Base-by-base conservation (phyloP, 1,139 yeast genomes). In the Sugiyamaella grinbergsii region DNA sequence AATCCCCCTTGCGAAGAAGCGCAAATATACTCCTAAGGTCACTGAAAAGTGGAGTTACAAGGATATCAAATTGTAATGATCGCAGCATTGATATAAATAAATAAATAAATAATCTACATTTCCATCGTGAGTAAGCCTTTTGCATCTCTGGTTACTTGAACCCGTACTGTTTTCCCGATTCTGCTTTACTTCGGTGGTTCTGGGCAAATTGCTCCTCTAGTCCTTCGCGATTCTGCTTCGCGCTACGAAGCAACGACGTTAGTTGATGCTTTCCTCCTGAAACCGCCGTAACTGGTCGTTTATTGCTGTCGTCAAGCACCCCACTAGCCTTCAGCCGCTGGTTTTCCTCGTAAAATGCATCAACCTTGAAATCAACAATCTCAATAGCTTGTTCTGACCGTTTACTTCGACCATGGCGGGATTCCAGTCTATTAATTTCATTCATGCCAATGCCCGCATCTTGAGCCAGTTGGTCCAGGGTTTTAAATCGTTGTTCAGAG, bases 31-130 rank as follows among this genome's bases (percentile, higher is more conserved):
- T 57, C 85, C 79, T 56, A 87, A 85, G 74, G 71, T 86, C 54
- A 85, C 94, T 32, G 96, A 89, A 68, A 90, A 89, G 70, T 90
- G 96, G 95, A 79, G 91, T 38, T 88, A 85, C 71, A 91, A 90
- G 72, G 95, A 90, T 71, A 85, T 86, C 64, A 85, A 85, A 71
- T 40, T 86, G 55, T 50, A 42, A 31, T 23, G 23, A 24, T 13
- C 11, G n/a, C 31, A 37, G 29, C 24, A 33, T 33, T 19, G 18
- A 34, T 11, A 43, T 19, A 43, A 43, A 43, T 43, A 43, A 32
- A 42, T 40, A 42, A n/a, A n/a, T n/a, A n/a, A n/a, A 20, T 23
- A 29, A 29, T 29, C 16, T n/a, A n/a, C 33, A 24, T 24, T 24
- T 24, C 10, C 28, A 10, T 24, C 28, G 5, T 24, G 28, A 10